Evolutionary conservation across 1,284 basidiomycete species (phyloP), one percentile per base, ranked within the genome.

Genomic region (Cutaneotrichosporon spelunceum): DNA sequence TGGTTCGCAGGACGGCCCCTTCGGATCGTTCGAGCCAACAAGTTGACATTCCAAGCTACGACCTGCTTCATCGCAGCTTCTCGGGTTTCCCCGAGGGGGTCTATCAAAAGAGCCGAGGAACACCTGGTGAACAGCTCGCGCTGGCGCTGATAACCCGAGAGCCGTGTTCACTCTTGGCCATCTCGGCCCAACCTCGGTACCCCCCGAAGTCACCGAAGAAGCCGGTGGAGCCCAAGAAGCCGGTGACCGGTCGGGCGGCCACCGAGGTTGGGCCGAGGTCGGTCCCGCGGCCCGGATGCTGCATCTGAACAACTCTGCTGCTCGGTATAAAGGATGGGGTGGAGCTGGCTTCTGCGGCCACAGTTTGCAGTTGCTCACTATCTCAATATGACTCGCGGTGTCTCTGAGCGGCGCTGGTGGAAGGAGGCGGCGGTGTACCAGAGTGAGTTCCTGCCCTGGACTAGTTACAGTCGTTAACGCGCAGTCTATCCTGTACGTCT

Each of bases 371-470:
- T 52, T 34, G 34, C 50, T 13, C 30, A 30, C 53, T 39, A 4
- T 39, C n/a, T 5, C 53, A 39, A n/a, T 5, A 54, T 55, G 53
- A 55, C 53, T n/a, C 33, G 16, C 11, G 26, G 23, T 42, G 19
- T 23, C 11, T n/a, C 53, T 30, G 53, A 55, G 30, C 24, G 39
- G 9, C 45, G 29, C 42, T 63, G 62, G 62, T 63, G 62, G 62
- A 63, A 63, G 52, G 57, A 59, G 27, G 58, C 58, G 4, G 33
- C 49, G 19, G 58, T 60, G 24, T 63, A 63, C 45, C 62, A 63
- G 48, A 44, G 62, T 60, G 36, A 30, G 62, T 55, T 2, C 10
- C 6, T 6, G 21, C 13, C 16, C 53, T 24, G 13, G 11, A 16
- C 10, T 2, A 21, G 8, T 30, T 19, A 3, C 23, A 21, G 10